Percentiles rank a stretch among this genome's conserved stretches.
phyloP scores from a whole-genome alignment of 371 early-diverging fungal genomes.

The Actinomucor elegans region DNA sequence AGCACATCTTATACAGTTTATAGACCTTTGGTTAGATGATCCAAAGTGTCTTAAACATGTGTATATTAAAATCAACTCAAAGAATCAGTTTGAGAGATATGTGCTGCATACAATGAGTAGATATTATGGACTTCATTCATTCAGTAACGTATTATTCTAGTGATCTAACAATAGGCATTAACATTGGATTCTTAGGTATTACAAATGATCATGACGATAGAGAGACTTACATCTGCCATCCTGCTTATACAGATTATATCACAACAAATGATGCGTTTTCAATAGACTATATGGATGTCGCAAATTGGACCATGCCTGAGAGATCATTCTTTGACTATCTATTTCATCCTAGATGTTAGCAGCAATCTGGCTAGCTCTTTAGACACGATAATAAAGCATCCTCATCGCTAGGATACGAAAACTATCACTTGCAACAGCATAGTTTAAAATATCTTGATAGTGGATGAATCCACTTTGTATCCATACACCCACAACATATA shows the following conservation, averaged over 20 bases:
- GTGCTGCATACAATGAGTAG: conserved; percentile 30
- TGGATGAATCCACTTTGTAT: no score
- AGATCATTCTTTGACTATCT: conserved; percentile 33
- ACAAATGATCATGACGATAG: conserved; percentile 19
- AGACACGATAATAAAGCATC: no score
- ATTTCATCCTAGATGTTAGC: no score
- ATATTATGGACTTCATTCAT: conserved; percentile 31
- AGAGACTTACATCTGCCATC: conserved; percentile 30
- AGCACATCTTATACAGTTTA: conserved; percentile 23
- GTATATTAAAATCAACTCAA: conserved; percentile 22
- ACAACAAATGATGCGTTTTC: conserved; percentile 2
- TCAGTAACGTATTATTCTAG: no score
- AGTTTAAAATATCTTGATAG: no score
- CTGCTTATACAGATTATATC: conserved; percentile 18
- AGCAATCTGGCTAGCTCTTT: no score
- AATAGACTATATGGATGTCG: conserved; percentile 8
- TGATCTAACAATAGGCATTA: no score
- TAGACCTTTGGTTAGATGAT: conserved; percentile 14
- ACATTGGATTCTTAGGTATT: conserved; percentile 3
- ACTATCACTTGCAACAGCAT: no score
- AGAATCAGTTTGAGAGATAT: conserved; percentile 29
- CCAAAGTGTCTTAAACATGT: conserved; percentile 6
- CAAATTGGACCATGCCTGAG: conserved; percentile 21
- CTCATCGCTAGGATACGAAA: no score
- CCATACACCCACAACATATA: no score